Conservation (phyloP, 2,329 filamentous ascomycete species). For the Paecilomyces dactylethromorphus region DNA sequence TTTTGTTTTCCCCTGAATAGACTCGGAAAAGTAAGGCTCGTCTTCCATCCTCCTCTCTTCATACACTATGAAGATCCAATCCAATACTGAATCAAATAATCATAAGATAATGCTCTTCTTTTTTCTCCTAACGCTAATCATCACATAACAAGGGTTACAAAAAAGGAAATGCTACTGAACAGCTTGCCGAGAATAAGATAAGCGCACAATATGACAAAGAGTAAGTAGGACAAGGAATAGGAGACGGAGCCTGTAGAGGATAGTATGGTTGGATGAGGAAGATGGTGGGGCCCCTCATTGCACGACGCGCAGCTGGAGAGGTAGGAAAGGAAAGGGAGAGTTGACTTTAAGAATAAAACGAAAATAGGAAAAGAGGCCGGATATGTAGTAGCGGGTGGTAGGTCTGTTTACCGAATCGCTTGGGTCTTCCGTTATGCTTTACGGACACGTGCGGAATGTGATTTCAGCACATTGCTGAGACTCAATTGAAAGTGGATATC, state of each 20-base stretch:
- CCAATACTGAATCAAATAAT: background rate
- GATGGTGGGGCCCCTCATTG: background rate
- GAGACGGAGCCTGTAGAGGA: background rate
- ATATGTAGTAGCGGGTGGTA: background rate
- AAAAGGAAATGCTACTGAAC: background rate
- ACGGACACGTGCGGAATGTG: background rate
- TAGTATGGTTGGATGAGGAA: background rate
- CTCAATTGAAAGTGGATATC: background rate
- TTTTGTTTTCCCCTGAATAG: background rate
- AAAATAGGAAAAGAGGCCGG: constrained; percentile 1
- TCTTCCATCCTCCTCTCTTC: background rate
- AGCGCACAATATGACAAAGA: background rate
- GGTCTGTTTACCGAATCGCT: background rate
- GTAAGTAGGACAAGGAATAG: background rate
- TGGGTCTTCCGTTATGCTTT: background rate
- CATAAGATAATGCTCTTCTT: background rate
- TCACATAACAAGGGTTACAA: constrained; percentile 6
- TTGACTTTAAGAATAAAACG: constrained; percentile 3
- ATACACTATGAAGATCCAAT: background rate
- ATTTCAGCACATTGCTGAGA: background rate
- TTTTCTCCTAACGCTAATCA: constrained; percentile 9
- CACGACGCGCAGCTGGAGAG: background rate
- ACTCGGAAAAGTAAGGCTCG: background rate
- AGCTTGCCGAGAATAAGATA: background rate
- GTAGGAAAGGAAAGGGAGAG: background rate